Evolutionary conservation across 345 rosid species (phyloP).

Genomic region (Limnanthes douglasii): DNA sequence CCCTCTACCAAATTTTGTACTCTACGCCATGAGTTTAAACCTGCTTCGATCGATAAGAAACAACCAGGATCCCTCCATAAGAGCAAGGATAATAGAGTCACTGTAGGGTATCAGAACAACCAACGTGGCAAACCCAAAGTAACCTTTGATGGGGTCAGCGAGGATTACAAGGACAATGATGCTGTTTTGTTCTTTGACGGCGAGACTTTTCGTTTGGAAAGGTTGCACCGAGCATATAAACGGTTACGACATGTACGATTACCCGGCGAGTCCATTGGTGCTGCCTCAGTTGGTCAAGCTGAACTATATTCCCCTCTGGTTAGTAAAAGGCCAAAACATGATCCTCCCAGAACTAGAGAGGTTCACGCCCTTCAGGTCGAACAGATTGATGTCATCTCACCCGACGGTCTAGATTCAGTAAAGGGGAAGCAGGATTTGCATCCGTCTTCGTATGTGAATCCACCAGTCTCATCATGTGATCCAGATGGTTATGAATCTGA

Average conservation of each 20-base stretch:
- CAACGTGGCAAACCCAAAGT: slow-evolving; percentile 68
- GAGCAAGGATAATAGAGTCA: slow-evolving; percentile 63
- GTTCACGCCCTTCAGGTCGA: too few relatives aligned
- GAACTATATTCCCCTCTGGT: too few relatives aligned
- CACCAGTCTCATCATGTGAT: too few relatives aligned
- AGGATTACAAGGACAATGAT: slow-evolving; percentile 73
- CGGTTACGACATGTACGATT: slow-evolving; percentile 51
- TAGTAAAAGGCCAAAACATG: too few relatives aligned
- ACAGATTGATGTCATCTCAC: too few relatives aligned
- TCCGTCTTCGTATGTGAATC: too few relatives aligned
- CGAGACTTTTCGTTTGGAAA: slow-evolving; percentile 51
- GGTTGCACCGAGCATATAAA: slow-evolving; percentile 68
- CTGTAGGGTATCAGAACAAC: slow-evolving; percentile 75
- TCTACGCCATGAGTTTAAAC: slow-evolving; percentile 71
- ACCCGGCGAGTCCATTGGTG: slow-evolving; percentile 75
- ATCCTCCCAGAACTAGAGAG: too few relatives aligned
- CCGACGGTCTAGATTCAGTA: too few relatives aligned
- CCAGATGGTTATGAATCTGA: too few relatives aligned
- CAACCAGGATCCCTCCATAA: slow-evolving; percentile 56
- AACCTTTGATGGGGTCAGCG: slow-evolving; percentile 74
- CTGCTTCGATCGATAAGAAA: slow-evolving; percentile 73
- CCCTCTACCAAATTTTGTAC: slow-evolving; percentile 56
- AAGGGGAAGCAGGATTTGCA: too few relatives aligned
- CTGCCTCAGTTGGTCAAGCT: slow-evolving; percentile 29
- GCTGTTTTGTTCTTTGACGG: slow-evolving; percentile 76